Evolutionary conservation across 768 basidiomycete species (phyloP).

Genomic region (Boletus pseudopeckii): DNA sequence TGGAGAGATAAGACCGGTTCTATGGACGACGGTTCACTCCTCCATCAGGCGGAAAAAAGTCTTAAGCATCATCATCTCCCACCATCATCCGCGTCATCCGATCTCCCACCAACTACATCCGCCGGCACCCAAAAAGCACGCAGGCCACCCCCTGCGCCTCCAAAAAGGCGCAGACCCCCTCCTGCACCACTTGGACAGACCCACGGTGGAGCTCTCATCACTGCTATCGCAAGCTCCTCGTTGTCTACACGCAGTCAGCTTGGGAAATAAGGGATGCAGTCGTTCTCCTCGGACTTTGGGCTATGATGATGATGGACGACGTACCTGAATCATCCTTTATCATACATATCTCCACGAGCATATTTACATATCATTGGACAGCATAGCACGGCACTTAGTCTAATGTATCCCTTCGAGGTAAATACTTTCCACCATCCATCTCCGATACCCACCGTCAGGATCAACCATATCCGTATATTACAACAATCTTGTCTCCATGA

Average conservation of each 20-base stretch:
- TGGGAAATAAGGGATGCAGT: constrained; percentile 13
- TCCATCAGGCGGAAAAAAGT: constrained; percentile 17
- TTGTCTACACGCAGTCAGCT: constrained; percentile 17
- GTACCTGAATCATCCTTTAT: constrained; percentile 5
- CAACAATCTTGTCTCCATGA: background rate
- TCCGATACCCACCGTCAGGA: constrained; percentile 3
- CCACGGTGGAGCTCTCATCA: constrained; percentile 54
- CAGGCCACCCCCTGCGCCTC: constrained; percentile 65
- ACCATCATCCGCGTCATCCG: constrained; percentile 19
- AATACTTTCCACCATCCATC: constrained; percentile 8
- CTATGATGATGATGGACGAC: constrained; percentile 4
- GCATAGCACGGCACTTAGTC: constrained; percentile 16
- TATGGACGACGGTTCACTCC: constrained; percentile 24
- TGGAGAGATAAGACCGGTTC: constrained; percentile 27
- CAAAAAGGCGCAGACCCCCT: constrained; percentile 67
- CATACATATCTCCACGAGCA: constrained; percentile 16
- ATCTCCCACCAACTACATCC: constrained; percentile 14
- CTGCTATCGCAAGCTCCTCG: constrained; percentile 49
- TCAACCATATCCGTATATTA: background rate
- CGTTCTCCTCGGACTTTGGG: constrained; percentile 3
- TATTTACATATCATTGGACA: constrained; percentile 22
- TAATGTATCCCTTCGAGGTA: constrained; percentile 14
- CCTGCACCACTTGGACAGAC: constrained; percentile 55
- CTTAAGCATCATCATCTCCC: constrained; percentile 11
- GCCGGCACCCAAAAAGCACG: constrained; percentile 30